A percentile compares a stretch with the other conserved stretches of the same genome.
Evolutionary conservation across 2,329 filamentous ascomycete species (phyloP).

Genomic region (Phoma sp.): DNA sequence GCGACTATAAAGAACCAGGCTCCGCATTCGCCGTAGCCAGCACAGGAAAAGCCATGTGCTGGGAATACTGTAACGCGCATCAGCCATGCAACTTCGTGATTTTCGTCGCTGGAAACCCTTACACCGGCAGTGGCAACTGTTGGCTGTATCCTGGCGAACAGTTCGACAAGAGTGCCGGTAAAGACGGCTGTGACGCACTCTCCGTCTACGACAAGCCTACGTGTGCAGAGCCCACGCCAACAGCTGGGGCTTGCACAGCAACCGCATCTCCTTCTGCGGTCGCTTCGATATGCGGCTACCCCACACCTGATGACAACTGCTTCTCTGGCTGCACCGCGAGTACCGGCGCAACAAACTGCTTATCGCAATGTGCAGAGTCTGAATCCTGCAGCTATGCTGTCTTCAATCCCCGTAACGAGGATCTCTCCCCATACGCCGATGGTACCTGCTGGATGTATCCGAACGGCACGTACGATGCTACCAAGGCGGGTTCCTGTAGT

Average conservation of each 20-base stretch:
- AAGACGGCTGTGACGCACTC: not conserved
- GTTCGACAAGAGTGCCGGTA: not conserved
- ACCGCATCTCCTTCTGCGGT: not conserved
- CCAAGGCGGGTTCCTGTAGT: not conserved
- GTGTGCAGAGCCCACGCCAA: not conserved
- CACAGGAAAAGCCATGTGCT: not conserved
- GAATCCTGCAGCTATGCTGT: not conserved
- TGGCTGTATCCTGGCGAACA: not conserved
- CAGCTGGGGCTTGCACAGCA: not conserved
- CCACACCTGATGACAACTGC: not conserved
- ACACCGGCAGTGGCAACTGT: not conserved
- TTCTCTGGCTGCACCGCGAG: not conserved
- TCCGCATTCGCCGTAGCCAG: slow-evolving; percentile 1
- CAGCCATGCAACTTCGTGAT: slow-evolving; percentile 2
- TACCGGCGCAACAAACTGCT: not conserved
- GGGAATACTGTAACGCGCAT: slow-evolving; percentile 1
- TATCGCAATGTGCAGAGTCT: not conserved
- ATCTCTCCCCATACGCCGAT: not conserved
- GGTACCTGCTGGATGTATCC: slow-evolving; percentile 3
- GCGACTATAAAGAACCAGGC: not conserved
- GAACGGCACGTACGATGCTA: not conserved
- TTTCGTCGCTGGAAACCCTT: slow-evolving; percentile 1
- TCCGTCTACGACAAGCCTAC: not conserved
- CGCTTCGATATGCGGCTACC: not conserved
- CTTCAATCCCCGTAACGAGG: not conserved